Base-by-base conservation (phyloP, 495 filamentous ascomycete species). In the Bacidia rubella region DNA sequence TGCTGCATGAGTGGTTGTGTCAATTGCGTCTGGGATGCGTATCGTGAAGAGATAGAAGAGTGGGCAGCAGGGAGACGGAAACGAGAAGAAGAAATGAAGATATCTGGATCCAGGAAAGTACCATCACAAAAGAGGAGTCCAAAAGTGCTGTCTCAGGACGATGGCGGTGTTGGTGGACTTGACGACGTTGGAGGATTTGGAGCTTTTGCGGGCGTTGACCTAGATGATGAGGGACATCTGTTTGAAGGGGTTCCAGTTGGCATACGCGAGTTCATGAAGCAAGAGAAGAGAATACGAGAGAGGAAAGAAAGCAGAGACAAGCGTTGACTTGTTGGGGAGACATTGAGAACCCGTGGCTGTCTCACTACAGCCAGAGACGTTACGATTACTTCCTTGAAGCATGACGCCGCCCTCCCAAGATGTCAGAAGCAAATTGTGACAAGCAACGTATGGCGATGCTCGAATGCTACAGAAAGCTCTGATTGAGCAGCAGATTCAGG, bases 1-100 rank as follows among this genome's bases (percentile, higher is more conserved):
- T 98, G 92, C 76, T 98, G 92, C 69, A 98, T 97, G 92, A 87
- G 83, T 60, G 92, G 92, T 24, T 98, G 92, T 64, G 90, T 95
- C 25, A 90, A 97, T 64, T 98, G 92, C 65, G 90, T 95, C 11
- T 98, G 90, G 90, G 90, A 96, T 64, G 71, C 75, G 41, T 95
- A 82, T 67, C 73, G 88, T 2, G 90, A 97, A 55, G 89, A 95
- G 52, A 72, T 95, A 68, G 90, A 97, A 62, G 83, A 85, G 42
- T 95, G 87, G 87, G 85, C 80, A 22, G 70, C 65, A 2, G 69
- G 42, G 72, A 79, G 61, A 86, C 85, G 12, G 70, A 75, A 56
- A 62, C 56, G 67, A 57, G 56, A 64, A 65, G 53, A 32, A 62
- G 63, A 47, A 40, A 46, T 51, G 21, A 53, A 55, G 39, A 47